These are phyloP conservation scores for Stereocaulon alpinum DNA, from an alignment of 495 filamentous ascomycete species.

Conservation along the genomic window DNA sequence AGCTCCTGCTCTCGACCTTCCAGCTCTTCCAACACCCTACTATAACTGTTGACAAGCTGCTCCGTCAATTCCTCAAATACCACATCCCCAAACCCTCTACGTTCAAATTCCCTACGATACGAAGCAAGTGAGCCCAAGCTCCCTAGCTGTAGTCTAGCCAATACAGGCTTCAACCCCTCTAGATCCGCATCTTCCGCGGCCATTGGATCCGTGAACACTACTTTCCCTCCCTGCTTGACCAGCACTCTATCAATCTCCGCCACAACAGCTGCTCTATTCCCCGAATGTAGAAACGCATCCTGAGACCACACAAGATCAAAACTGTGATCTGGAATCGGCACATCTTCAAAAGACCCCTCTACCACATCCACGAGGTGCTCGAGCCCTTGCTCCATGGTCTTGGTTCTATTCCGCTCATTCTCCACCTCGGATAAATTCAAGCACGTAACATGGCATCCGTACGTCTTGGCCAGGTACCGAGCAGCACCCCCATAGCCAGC, in stretches of 20 bases:
- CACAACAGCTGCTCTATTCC: constrained; percentile 2
- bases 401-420: constrained; percentile 15
- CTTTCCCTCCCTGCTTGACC: constrained; percentile 4
- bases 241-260: constrained; percentile 17
- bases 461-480: constrained; percentile 32
- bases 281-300: constrained; percentile 19
- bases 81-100: constrained; percentile 8
- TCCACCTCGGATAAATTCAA: constrained; percentile 16
- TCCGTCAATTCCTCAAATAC: constrained; percentile 13
- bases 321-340: not conserved
- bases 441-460: constrained; percentile 16
- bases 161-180: constrained; percentile 2
- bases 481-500: constrained; percentile 50
- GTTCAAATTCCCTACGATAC: constrained; percentile 10
- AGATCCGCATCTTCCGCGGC: constrained; percentile 2
- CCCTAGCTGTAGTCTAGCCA: constrained; percentile 10
- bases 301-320: constrained; percentile 19
- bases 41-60: constrained; percentile 17
- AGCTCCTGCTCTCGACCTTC: constrained; percentile 5
- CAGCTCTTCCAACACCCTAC: constrained; percentile 11
- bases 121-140: constrained; percentile 8
- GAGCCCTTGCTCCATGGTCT: constrained; percentile 10
- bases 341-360: constrained; percentile 17
- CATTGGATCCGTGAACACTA: constrained; percentile 20
- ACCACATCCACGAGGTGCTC: constrained; percentile 1